Evolutionary conservation across 305 asterid genomes (phyloP).

Genomic region (Petunia hybrid): DNA sequence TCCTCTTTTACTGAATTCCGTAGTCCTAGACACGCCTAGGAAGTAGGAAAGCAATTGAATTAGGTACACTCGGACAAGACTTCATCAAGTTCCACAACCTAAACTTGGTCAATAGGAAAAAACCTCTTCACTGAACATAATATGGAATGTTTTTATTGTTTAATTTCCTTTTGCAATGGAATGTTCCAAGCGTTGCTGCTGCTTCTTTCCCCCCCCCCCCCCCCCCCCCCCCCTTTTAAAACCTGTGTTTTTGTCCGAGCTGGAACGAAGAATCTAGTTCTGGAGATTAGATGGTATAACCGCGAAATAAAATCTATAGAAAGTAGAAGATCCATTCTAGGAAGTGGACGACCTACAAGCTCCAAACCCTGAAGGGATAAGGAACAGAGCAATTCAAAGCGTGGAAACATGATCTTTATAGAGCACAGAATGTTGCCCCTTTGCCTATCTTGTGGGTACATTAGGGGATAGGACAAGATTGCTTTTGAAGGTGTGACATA

Average conservation of each 20-base stretch:
- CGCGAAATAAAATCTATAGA: not conserved
- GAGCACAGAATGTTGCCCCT: not conserved
- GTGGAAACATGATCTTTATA: not conserved
- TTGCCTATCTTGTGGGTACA: not conserved
- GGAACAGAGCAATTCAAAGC: not conserved
- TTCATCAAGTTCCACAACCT: not conserved
- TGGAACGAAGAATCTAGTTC: not conserved
- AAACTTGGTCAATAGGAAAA: conserved; percentile 1
- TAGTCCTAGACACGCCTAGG: not conserved
- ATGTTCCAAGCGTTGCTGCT: not conserved
- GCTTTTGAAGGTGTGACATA: not conserved
- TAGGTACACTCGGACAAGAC: not conserved
- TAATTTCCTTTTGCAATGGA: not conserved
- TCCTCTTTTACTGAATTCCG: not conserved
- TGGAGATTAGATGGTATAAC: not conserved
- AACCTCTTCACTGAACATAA: not conserved
- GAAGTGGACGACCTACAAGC: conserved; percentile 8
- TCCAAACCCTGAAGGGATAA: not conserved
- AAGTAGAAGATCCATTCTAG: not conserved
- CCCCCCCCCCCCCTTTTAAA: not conserved
- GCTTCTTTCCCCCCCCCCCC: not conserved
- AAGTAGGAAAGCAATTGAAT: not conserved
- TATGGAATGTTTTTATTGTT: not conserved
- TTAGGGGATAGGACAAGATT: not conserved
- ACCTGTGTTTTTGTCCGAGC: not conserved